Evolutionary conservation across 805 yeast genomes (phyloP), one percentile per base, ranked within the genome.

Genomic region (Maudiozyma saulgeensis): DNA sequence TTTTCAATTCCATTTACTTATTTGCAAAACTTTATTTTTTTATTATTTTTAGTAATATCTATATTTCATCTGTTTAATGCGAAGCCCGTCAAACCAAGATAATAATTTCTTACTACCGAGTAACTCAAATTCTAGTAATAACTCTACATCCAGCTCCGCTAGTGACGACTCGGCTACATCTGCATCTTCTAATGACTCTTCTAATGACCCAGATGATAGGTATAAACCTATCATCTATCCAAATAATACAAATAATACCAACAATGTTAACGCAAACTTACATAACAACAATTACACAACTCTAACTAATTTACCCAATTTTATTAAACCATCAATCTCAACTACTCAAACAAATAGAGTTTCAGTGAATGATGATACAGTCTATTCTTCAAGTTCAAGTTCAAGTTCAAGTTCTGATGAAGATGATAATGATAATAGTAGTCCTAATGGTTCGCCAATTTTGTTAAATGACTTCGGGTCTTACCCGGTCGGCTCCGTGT

Each of bases 51-150:
- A 26, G 28, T 26, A 26, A 34, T 34, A n/a, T 35, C 18, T 35
- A 35, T 6, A 28, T 28, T 11, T 28, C 32, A 28, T 28, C 32
- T 9, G 32, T 28, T 38, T 38, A 18, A 42, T 42, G 44, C 18
- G 78, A 70, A 78, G 78, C 82, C 83, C 83, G 73, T 78, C 83
- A 41, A 68, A 66, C 54, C 78, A 82, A 41, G 69, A 68, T 54
- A 65, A 61, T 47, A 63, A 61, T 52, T 61, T 62, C 60, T 68
- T 66, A 59, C 63, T 66, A 58, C 68, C 71, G 67, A 65, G 61
- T 64, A 59, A 44, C 12, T 16, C 37, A n/a, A 23, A 48, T 28
- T 39, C 43, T n/a, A 41, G 38, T 44, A 63, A 59, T 48, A 51
- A 61, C 49, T 56, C 53, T 52, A 50, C 13, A 28, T n/a, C 35